Evolutionary conservation across 2,329 filamentous ascomycete species (phyloP), one percentile per base, ranked within the genome.

Genomic region (Monilinia aucupariae): DNA sequence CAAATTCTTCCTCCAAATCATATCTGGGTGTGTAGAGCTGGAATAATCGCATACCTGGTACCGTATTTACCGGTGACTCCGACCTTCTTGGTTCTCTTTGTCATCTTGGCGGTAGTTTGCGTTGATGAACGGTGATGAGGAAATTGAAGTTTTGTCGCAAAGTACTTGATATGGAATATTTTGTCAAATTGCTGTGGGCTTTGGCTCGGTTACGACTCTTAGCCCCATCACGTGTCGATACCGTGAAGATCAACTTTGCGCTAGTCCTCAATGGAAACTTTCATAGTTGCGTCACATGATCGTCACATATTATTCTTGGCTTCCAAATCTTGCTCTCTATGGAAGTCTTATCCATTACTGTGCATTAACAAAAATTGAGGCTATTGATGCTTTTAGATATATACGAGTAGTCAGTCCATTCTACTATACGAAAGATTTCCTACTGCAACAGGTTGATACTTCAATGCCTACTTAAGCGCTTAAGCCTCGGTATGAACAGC

Each of bases 51-150:
- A 81, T 89, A 96, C 88, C 92, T 91, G 78, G 89, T 92, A 86
- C 92, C 92, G 83, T 96, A 97, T 88, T 96, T 96, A 83, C 92
- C 91, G 84, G 93, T 97, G 80, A 97, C 92, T 80, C 91, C 91
- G 87, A 96, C 92, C 90, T 96, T 96, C 89, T 91, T 96, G 73
- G 91, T 96, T 84, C 91, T 88, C 87, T 94, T 93, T 80, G 90
- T 91, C 90, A 94, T 94, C 81, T 87, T 91, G 84, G 79, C 80
- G 77, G 78, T 66, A 68, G 64, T 68, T 70, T 72, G 71, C 66
- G 70, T 68, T 70, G 68, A 72, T 69, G 67, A 68, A 69, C 66
- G 58, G 58, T 64, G 53, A 56, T 60, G 56, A 39, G 53, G 67
- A 62, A 65, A 64, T 63, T 68, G 60, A 62, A 58, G 55, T 63